Conservation (phyloP, 495 filamentous ascomycete species). For the Platismatia glauca region DNA sequence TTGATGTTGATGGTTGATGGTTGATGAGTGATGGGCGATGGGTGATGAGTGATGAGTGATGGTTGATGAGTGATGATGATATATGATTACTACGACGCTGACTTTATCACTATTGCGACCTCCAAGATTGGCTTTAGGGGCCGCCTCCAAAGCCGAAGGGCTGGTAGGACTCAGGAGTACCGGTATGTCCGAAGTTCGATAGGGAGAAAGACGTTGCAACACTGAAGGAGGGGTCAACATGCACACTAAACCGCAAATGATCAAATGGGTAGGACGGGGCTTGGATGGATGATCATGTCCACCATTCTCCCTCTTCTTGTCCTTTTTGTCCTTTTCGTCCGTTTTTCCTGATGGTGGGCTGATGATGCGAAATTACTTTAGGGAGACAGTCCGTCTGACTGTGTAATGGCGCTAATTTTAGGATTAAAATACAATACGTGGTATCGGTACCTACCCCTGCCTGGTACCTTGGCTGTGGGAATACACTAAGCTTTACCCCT, state of each 20-base stretch:
- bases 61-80: neutral
- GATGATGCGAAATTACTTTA: constrained; percentile 1
- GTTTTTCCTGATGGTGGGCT: neutral
- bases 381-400: neutral
- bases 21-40: neutral
- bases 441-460: constrained; percentile 3
- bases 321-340: neutral
- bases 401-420: constrained; percentile 5
- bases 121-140: no score
- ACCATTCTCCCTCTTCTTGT: neutral
- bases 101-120: no score
- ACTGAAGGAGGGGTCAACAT: neutral
- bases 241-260: neutral
- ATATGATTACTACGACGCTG: constrained; percentile 1
- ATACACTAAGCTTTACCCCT: constrained; percentile 11
- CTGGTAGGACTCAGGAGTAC: no score
- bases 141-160: no score
- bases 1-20: neutral
- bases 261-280: neutral
- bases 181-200: no score
- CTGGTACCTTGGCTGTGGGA: constrained; percentile 13
- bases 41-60: neutral
- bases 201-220: neutral
- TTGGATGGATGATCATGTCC: neutral
- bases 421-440: constrained; percentile 7